phyloP scores from a whole-genome alignment of 495 filamentous ascomycete genomes.

The Patellaria atrata region DNA sequence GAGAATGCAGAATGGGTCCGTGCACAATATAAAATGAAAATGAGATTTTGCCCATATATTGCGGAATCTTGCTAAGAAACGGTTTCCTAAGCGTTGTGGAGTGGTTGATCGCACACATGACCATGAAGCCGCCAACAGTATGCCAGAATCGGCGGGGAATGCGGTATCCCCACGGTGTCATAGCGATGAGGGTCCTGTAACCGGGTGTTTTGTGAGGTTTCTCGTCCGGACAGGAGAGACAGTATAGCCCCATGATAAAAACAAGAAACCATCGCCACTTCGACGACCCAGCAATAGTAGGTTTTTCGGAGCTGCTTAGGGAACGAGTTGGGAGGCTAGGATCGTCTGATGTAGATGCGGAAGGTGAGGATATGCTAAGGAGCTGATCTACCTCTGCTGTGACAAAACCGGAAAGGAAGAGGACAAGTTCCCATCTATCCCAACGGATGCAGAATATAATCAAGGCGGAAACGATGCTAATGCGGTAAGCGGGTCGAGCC shows the following conservation, averaged over 20 bases:
- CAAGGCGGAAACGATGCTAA: constrained; percentile 14
- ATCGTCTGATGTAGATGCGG: background rate
- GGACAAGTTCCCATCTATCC: constrained; percentile 32
- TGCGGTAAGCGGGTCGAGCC: constrained; percentile 23
- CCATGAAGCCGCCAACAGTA: constrained; percentile 6
- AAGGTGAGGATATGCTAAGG: background rate
- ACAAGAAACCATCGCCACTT: constrained; percentile 1
- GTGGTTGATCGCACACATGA: constrained; percentile 5
- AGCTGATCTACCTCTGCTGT: constrained; percentile 26
- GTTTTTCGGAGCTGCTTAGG: constrained; percentile 6
- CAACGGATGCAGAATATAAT: constrained; percentile 27
- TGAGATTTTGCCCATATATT: constrained; percentile 38
- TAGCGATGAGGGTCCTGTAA: constrained; percentile 5
- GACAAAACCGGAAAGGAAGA: constrained; percentile 33
- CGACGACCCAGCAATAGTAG: constrained; percentile 8
- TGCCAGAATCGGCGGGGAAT: constrained; percentile 2
- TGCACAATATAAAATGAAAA: constrained; percentile 40
- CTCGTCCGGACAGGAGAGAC: constrained; percentile 12
- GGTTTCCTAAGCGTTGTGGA: constrained; percentile 5
- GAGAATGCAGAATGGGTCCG: constrained; percentile 34
- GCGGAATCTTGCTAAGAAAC: constrained; percentile 12
- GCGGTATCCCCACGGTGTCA: constrained; percentile 6
- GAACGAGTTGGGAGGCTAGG: constrained; percentile 3
- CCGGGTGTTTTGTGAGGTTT: constrained; percentile 7
- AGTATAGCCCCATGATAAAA: constrained; percentile 9